These are phyloP conservation scores for Acacia confusa DNA, from an alignment of 306 rosid genomes.

Conservation along the genomic window DNA sequence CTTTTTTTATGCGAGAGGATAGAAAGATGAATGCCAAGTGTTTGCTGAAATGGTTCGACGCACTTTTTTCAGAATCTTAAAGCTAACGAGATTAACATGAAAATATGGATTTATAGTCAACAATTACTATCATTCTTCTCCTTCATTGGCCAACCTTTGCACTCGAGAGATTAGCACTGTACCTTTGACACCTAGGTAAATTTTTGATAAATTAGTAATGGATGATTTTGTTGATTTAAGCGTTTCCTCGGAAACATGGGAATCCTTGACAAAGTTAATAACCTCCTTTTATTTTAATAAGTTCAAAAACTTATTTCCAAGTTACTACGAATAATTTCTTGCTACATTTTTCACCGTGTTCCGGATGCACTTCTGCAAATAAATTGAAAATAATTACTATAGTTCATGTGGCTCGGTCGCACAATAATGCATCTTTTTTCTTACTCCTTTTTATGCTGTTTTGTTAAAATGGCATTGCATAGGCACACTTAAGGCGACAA, in stretches of 20 bases:
- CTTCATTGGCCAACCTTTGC: not conserved
- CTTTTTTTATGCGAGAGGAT: conserved; percentile 1
- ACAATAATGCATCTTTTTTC: conserved; percentile 15
- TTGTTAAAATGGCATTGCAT: conserved; percentile 38
- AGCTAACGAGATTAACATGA: not conserved
- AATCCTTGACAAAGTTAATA: conserved; percentile 7
- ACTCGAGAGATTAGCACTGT: not conserved
- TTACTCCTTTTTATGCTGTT: conserved; percentile 30
- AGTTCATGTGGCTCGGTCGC: conserved; percentile 22
- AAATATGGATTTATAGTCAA: not conserved
- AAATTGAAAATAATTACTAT: conserved; percentile 20
- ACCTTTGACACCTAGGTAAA: not conserved
- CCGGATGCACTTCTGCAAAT: not conserved
- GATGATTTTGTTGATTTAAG: not conserved
- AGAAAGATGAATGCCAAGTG: not conserved
- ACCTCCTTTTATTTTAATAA: not conserved
- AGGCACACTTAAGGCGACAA: conserved; percentile 87
- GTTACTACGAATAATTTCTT: conserved; percentile 2
- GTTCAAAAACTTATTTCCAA: not conserved
- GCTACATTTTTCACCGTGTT: not conserved
- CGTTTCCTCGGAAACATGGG: not conserved
- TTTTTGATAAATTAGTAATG: not conserved
- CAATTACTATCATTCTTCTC: conserved; percentile 4
- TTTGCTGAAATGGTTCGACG: conserved; percentile 31
- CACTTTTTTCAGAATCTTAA: not conserved